Base-by-base conservation (phyloP, 768 basidiomycete genomes). In the Phaeotremella fagi region DNA sequence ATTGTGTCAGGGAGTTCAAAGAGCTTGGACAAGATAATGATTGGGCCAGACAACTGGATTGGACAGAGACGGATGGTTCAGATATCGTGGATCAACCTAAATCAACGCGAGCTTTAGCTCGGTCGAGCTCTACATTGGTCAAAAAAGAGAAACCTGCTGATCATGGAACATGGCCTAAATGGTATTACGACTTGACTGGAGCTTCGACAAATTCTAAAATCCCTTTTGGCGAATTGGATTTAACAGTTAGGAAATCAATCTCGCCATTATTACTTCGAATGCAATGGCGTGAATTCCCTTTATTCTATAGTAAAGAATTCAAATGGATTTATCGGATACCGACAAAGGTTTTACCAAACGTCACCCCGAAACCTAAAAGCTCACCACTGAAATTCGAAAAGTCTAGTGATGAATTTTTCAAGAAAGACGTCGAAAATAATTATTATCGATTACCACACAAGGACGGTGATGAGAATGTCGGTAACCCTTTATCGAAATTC, bases 391-490 rank as follows among this genome's bases (percentile, higher is more conserved):
- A 35, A 23, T 53, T 50, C n/a, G 48, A 61, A 15, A 28, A 22
- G 18, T 31, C 22, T 16, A 53, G 54, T 4, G 62, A 68, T 43
- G 52, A 55, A 11, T 43, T 22, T 3, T 77, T 91, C 7, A 75
- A 79, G 15, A 55, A 54, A 37, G 81, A 85, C 48, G 74, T 78
- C 42, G 45, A 65, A 12, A 76, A 78, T 16, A 51, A 78, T 1
- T 99, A 90, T 75, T 88, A 88, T 79, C 91, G 95, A 74, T 79
- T 99, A 0, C 95, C 95, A 0, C 95, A 99, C 75, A 90, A 91
- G 71, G 90, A 94, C 60, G 94, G 94, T 1, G 91, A 94, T 57
- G 88, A 88, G 18, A 97, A 97, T 68, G 94, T 99, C n/a, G 94
- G 91, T 2, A 90, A 80, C 59, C 91, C 92, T 3, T 80, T 98